Evolutionary conservation across 805 yeast genomes (phyloP).

Genomic region (Pichia rugopelliculosa): DNA sequence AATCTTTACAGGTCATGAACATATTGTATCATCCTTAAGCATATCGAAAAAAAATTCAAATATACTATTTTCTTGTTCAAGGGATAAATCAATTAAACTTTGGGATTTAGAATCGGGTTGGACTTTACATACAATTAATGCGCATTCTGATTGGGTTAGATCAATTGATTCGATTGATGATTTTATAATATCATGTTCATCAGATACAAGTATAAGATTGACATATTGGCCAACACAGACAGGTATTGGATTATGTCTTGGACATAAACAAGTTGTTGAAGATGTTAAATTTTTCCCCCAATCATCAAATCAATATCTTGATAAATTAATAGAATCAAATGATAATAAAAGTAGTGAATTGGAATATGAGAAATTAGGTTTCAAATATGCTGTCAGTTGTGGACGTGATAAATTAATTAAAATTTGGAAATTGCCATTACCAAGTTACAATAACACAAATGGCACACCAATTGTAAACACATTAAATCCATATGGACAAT

Average conservation of each 20-base stretch:
- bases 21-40: slow-evolving; percentile 60
- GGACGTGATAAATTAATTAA: slow-evolving; percentile 71
- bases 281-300: slow-evolving; percentile 58
- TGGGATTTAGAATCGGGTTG: slow-evolving; percentile 69
- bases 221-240: slow-evolving; percentile 60
- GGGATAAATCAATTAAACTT: slow-evolving; percentile 52
- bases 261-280: slow-evolving; percentile 83
- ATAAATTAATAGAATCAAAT: slow-evolving; percentile 30
- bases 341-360: slow-evolving; percentile 1
- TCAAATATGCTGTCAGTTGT: slow-evolving; percentile 67
- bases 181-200: slow-evolving; percentile 64
- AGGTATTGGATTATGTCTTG: slow-evolving; percentile 58
- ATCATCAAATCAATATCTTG: slow-evolving; percentile 40
- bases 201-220: slow-evolving; percentile 67
- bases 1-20: slow-evolving; percentile 80
- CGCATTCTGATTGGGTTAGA: slow-evolving; percentile 89
- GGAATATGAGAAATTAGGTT: slow-evolving; percentile 38
- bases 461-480: slow-evolving; percentile 35
- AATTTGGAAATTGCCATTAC: slow-evolving; percentile 73
- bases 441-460: slow-evolving; percentile 39
- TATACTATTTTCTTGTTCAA: slow-evolving; percentile 50
- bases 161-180: slow-evolving; percentile 36
- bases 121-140: slow-evolving; percentile 57
- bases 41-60: slow-evolving; percentile 42
- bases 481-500: slow-evolving; percentile 52